A percentile compares a stretch with the other conserved stretches of the same genome.
Conservation (phyloP, 192 early-diverging fungal species). For the Rhizophlyctis rosea region DNA sequence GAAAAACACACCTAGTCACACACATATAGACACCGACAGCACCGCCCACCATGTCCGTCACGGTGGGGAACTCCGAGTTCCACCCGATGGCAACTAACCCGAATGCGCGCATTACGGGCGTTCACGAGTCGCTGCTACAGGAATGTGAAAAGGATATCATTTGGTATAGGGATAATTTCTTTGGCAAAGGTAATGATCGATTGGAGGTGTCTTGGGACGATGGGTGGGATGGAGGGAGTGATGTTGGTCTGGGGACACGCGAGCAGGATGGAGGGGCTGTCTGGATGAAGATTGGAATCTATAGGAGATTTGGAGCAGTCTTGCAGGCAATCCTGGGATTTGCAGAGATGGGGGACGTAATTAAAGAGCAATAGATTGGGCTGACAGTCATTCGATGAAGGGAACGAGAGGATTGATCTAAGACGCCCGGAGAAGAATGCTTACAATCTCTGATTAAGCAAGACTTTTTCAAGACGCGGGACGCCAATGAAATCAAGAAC, state of each 20-base stretch:
- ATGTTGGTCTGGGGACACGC: background rate
- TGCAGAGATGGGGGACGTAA: too few species aligned
- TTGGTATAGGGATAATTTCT: conserved; percentile 64
- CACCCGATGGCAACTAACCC: conserved; percentile 37
- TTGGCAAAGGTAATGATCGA: conserved; percentile 46
- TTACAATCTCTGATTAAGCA: too few species aligned
- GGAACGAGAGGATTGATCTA: too few species aligned
- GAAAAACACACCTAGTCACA: too few species aligned
- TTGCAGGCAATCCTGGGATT: background rate
- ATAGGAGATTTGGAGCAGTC: too few species aligned
- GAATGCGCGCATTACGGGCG: conserved; percentile 45
- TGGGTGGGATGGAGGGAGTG: background rate
- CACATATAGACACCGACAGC: too few species aligned
- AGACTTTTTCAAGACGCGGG: too few species aligned
- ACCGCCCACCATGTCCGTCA: conserved; percentile 35
- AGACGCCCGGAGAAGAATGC: too few species aligned
- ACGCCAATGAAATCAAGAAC: too few species aligned
- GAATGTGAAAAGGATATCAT: conserved; percentile 69
- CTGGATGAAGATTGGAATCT: background rate
- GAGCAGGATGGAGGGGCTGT: background rate
- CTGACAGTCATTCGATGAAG: too few species aligned
- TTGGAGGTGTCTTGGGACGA: background rate
- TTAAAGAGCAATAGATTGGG: too few species aligned
- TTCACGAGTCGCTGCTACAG: conserved; percentile 57
- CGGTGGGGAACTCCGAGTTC: conserved; percentile 47